These are phyloP conservation scores for Kuraishia capsulata DNA, from an alignment of 805 yeast species.

Conservation along the genomic window DNA sequence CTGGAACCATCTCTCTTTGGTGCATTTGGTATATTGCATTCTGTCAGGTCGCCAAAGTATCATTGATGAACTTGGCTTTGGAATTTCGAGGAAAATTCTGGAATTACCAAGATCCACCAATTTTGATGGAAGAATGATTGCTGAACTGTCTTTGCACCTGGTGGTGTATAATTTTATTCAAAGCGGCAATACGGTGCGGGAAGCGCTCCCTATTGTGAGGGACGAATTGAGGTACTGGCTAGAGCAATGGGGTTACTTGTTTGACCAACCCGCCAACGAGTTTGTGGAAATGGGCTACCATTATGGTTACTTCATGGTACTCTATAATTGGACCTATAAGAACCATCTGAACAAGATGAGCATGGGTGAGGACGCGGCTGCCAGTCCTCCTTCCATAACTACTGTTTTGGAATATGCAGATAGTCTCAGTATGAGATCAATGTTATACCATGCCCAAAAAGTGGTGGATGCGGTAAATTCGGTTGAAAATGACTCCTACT, in stretches of 20 bases:
- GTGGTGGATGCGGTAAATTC: conserved; percentile 31
- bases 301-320: conserved; percentile 45
- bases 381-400: background rate
- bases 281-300: conserved; percentile 67
- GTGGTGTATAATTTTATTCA: conserved; percentile 53
- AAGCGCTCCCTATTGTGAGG: conserved; percentile 25
- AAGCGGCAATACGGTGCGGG: conserved; percentile 10
- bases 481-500: conserved; percentile 38
- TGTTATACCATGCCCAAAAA: conserved; percentile 31
- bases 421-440: conserved; percentile 18
- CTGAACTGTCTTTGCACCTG: conserved; percentile 57
- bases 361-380: background rate
- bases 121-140: conserved; percentile 77
- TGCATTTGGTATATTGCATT: conserved; percentile 58
- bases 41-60: conserved; percentile 58
- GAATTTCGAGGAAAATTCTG: conserved; percentile 42
- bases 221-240: conserved; percentile 52
- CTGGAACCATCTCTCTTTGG: conserved; percentile 64
- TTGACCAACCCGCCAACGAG: conserved; percentile 64
- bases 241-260: conserved; percentile 59
- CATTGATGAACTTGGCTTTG: conserved; percentile 44
- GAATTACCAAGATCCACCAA: conserved; percentile 56
- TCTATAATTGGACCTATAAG: conserved; percentile 24
- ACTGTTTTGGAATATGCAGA: conserved; percentile 6
- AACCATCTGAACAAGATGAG: background rate